Conservation (phyloP, 2,329 filamentous ascomycete genomes). For the Arthrobotrys megalospora region DNA sequence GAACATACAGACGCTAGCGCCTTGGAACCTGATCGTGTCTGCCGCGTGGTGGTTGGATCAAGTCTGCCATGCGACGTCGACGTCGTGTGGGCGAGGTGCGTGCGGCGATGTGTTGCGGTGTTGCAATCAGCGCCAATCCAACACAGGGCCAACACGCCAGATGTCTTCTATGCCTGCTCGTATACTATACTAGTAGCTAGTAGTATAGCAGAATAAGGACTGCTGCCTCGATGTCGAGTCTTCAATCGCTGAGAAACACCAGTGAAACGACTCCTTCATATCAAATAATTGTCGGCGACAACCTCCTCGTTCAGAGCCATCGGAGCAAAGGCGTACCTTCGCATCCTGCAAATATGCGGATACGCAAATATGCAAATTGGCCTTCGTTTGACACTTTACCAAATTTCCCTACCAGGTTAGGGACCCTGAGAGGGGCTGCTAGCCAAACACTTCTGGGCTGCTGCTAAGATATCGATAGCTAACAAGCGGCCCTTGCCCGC, state of each 20-base stretch:
- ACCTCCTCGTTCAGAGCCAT: not conserved
- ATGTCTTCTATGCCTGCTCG: too few relatives aligned
- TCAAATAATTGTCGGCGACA: constrained; percentile 8
- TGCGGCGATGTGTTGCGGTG: constrained; percentile 6
- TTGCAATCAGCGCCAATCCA: not conserved
- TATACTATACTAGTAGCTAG: too few relatives aligned
- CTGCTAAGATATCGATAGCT: constrained; percentile 31
- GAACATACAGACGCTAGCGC: not conserved
- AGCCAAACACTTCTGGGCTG: constrained; percentile 3
- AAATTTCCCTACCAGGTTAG: constrained; percentile 31
- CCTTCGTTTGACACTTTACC: constrained; percentile 37
- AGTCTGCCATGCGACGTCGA: not conserved
- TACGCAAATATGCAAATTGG: too few relatives aligned
- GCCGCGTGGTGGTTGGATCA: not conserved
- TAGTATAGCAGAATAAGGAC: too few relatives aligned
- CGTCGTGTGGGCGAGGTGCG: not conserved
- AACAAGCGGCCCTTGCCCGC: constrained; percentile 5
- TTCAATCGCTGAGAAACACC: constrained; percentile 5
- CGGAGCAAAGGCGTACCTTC: not conserved
- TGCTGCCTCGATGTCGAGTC: not conserved
- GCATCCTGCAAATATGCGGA: too few relatives aligned
- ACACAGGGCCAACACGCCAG: not conserved
- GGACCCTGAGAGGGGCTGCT: constrained; percentile 15
- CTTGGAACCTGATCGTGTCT: not conserved
- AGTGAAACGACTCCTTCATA: constrained; percentile 3